Base-by-base conservation (phyloP, 78 protist species). In the Emiliania huxleyi region DNA sequence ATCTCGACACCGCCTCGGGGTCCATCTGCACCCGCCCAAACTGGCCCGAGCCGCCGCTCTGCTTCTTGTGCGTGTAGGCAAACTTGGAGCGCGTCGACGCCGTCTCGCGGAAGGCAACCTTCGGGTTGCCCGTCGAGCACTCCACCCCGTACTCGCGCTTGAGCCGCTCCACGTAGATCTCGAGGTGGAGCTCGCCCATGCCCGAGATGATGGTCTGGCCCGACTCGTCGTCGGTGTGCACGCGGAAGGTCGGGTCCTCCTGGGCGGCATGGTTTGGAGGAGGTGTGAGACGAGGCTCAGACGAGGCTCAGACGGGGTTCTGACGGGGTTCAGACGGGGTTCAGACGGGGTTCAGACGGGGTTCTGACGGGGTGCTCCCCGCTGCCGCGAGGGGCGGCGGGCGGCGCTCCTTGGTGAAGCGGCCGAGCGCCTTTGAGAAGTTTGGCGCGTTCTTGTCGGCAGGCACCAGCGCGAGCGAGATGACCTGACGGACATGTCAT, bases 121-220 rank as follows among this genome's bases (percentile, higher is more conserved):
- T 44, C 42, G 99, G 99, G 69, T 79, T 88, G 49, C 98, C 98
- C n/a, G 90, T 87, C 42, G 29, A 38, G 93, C 93, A 91, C 55
- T 91, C 75, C 18, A 38, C 75, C 79, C 33, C 33, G 89, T 69
- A 91, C 93, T 91, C 93, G 49, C 93, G 87, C 93, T 23, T 11
- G 84, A 91, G 75, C 18, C 90, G 62, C 90, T 48, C 73, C 26
- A 94, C 75, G 91, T 97, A 97, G 69, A 98, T 97, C 69, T 98
- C 97, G 22, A 98, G 89, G 94, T 98, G 99, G 25, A 98, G 95
- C 93, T 98, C 99, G 77, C 99, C 99, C 99, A 98, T 98, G 62
- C 99, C 99, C 6, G 93, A 52, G 95, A 98, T 97, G 55, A 97
- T 84, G 22, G 95, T 96, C 92, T 96, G 85, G 81, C 85, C 55